These are phyloP conservation scores for Exophiala oligosperma DNA, from an alignment of 2,329 filamentous ascomycete species.

Conservation along the genomic window DNA sequence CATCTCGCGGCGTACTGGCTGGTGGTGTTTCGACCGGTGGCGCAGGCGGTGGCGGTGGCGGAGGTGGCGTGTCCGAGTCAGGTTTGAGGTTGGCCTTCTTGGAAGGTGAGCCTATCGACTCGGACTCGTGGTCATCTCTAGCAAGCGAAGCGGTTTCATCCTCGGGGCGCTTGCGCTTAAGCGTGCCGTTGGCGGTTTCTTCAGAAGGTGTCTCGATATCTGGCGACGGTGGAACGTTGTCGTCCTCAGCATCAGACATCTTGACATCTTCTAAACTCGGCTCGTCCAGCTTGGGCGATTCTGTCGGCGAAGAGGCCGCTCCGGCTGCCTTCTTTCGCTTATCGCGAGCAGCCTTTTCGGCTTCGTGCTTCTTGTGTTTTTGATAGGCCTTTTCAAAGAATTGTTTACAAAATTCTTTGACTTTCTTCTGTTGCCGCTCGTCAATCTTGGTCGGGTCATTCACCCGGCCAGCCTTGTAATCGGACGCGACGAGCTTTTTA, in stretches of 20 bases:
- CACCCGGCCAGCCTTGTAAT: constrained; percentile 88
- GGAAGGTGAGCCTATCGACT: constrained; percentile 21
- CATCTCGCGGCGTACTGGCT: constrained; percentile 23
- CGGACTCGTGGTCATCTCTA: constrained; percentile 22
- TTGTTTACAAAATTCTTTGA: constrained; percentile 80
- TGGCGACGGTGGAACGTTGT: constrained; percentile 39
- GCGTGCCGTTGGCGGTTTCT: constrained; percentile 30
- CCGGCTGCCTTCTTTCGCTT: constrained; percentile 31
- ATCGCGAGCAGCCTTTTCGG: constrained; percentile 57
- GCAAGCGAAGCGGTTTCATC: constrained; percentile 27
- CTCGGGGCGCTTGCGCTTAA: constrained; percentile 64
- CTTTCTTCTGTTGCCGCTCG: constrained; percentile 75
- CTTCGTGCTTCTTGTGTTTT: constrained; percentile 71
- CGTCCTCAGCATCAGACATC: constrained; percentile 44
- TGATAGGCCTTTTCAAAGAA: constrained; percentile 83
- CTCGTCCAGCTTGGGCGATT: constrained; percentile 29
- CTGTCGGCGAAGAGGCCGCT: constrained; percentile 27
- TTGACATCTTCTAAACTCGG: constrained; percentile 35
- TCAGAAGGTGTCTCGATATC: constrained; percentile 17
- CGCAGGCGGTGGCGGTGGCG: constrained; percentile 34
- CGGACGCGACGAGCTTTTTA: constrained; percentile 87
- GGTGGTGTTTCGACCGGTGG: constrained; percentile 28
- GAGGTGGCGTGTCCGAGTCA: constrained; percentile 30
- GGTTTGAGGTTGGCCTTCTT: constrained; percentile 25
- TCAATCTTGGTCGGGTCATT: constrained; percentile 75